phyloP scores from a whole-genome alignment of 306 rosid species.

The Herpetospermum pedunculosum region DNA sequence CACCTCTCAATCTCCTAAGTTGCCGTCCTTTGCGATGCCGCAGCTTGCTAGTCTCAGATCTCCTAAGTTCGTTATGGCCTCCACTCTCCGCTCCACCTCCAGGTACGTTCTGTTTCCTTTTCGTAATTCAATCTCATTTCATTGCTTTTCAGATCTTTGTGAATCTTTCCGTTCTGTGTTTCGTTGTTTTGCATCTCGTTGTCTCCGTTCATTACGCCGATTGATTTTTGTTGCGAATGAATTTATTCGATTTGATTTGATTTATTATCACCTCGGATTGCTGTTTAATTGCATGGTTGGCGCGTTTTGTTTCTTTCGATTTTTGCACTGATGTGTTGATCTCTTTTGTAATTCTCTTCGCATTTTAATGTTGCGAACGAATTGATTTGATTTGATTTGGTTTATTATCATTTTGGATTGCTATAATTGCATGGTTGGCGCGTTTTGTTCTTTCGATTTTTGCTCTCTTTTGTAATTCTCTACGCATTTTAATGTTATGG shows the following conservation, averaged over 20 bases:
- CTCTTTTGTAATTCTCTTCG: background rate
- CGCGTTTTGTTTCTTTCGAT: background rate
- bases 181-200: background rate
- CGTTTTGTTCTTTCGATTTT: background rate
- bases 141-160: constrained; percentile 7
- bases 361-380: background rate
- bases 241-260: background rate
- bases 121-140: background rate
- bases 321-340: background rate
- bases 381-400: background rate
- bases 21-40: constrained; percentile 38
- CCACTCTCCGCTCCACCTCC: constrained; percentile 68
- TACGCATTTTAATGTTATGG: background rate
- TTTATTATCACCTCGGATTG: background rate
- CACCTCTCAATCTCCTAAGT: constrained; percentile 35
- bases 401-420: background rate
- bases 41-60: constrained; percentile 67
- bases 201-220: background rate
- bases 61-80: constrained; percentile 72
- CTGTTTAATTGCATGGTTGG: background rate
- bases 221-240: background rate
- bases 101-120: constrained; percentile 26
- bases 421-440: background rate
- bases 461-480: background rate
- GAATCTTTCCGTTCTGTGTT: background rate